Percentiles rank a stretch among this genome's conserved stretches.
phyloP scores from a whole-genome alignment of 169 alveolate genomes.

The Eimeria falciformis region DNA sequence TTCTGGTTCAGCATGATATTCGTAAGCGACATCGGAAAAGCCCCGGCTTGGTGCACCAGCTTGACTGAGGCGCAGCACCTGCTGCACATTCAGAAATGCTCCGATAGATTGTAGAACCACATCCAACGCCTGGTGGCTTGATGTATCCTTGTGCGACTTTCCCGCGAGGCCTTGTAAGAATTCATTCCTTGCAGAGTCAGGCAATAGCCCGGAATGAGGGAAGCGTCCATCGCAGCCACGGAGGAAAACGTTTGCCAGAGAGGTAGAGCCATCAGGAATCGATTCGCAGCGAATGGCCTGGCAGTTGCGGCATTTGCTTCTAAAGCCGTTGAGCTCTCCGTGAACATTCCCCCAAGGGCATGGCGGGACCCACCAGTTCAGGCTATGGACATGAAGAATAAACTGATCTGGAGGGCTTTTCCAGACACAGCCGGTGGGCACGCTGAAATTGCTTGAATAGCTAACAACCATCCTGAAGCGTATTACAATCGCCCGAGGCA shows the following conservation, averaged over 20 bases:
- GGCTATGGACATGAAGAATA: slow-evolving; percentile 54
- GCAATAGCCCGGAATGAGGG: slow-evolving; percentile 24
- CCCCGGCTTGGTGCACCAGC: slow-evolving; percentile 49
- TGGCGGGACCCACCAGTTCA: slow-evolving; percentile 60
- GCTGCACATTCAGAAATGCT: slow-evolving; percentile 43
- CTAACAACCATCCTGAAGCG: slow-evolving; percentile 25
- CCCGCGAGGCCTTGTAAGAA: not conserved
- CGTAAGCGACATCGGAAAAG: slow-evolving; percentile 15
- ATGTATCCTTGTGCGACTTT: not conserved
- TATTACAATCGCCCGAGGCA: slow-evolving; percentile 45
- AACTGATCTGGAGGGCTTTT: not conserved
- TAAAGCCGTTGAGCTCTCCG: not conserved
- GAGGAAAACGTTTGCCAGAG: not conserved
- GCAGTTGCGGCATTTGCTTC: slow-evolving; percentile 1
- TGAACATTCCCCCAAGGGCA: not conserved
- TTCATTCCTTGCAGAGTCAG: not conserved
- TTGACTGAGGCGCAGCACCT: slow-evolving; percentile 35
- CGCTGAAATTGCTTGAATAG: not conserved
- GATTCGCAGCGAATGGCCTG: slow-evolving; percentile 47
- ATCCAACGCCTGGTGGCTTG: not conserved
- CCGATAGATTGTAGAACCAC: slow-evolving; percentile 41
- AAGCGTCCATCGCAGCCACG: slow-evolving; percentile 45
- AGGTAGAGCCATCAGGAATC: not conserved
- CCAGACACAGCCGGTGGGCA: not conserved
- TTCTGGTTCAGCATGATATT: not conserved